Conservation (phyloP, 164 flowering plant genomes). For the Aristolochia fimbriata region DNA sequence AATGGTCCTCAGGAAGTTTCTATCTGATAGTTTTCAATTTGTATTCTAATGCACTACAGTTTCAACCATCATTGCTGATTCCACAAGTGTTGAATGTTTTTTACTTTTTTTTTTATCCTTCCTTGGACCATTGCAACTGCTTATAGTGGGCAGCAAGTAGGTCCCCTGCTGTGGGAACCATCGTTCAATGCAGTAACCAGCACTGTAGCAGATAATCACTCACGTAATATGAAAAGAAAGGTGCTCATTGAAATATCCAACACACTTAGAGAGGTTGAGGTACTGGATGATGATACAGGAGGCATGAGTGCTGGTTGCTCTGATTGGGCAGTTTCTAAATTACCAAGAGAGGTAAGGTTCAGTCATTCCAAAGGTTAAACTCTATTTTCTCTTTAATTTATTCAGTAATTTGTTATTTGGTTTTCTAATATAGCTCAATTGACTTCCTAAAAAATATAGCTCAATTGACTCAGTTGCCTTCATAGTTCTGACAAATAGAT, state of each 20-base stretch:
- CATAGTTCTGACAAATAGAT: background rate
- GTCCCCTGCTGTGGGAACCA: conserved; percentile 33
- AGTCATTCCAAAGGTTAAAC: background rate
- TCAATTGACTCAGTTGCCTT: background rate
- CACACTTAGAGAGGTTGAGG: conserved; percentile 4
- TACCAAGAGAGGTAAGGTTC: conserved; percentile 36
- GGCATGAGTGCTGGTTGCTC: conserved; percentile 9
- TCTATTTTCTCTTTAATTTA: background rate
- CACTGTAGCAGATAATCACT: conserved; percentile 4
- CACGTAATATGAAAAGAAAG: conserved; percentile 14
- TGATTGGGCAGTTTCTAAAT: conserved; percentile 21
- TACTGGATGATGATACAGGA: conserved; percentile 12
- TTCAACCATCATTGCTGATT: background rate
- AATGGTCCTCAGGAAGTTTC: too few species aligned
- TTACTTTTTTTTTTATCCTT: background rate
- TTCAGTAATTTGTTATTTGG: background rate
- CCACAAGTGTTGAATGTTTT: background rate
- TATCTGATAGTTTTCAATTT: background rate
- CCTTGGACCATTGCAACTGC: too few species aligned
- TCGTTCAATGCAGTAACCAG: conserved; percentile 9
- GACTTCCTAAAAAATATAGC: background rate
- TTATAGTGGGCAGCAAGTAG: conserved; percentile 54
- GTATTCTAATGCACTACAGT: background rate
- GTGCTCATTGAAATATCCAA: conserved; percentile 18
- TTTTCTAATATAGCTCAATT: background rate